Base-by-base conservation (phyloP, 1,284 basidiomycete genomes). In the Lentinula novae-zelandiae region DNA sequence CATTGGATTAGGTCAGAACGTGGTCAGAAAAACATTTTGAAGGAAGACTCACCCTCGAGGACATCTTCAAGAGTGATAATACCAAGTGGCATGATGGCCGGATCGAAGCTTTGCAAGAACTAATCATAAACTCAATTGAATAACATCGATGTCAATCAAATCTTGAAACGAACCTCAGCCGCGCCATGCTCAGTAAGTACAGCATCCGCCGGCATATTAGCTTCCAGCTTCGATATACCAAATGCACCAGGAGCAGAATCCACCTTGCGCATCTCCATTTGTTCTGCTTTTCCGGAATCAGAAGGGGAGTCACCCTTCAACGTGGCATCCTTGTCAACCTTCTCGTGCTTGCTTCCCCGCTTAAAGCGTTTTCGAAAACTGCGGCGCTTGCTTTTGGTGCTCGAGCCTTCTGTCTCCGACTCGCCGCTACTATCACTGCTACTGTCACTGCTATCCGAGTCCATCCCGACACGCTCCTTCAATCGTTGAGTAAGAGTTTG, bases 1-100 rank as follows among this genome's bases (percentile, higher is more conserved):
- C 55, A 51, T 13, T 20, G 27, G 8, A 36, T 9, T 27, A 22
- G 6, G 59, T 57, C 36, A 33, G 40, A 27, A 62, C 17, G 34
- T 13, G 22, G n/a, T 50, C 3, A 46, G 55, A 2, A 36, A 2
- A 51, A 27, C 36, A 9, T 27, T 31, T 8, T 22, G 10, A 44
- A 40, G 13, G 27, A 27, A 66, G 44, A 63, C 68, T 44, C 58
- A 88, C 91, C 89, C 83, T 96, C 94, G 8, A 96, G 78, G 13
- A 96, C 92, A 66, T 96, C 94, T 72, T 96, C 95, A 2, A 96
- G 81, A 1, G 95, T 96, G 66, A 96, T 96, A 70, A 96, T 94
- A 62, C 94, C 95, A 27, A 96, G 77, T 2, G 93, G 93, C 80
- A 86, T 88, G 33, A 90, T 79, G 22, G 86, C 83, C 0, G 82